Conservation (phyloP, 768 basidiomycete genomes). For the Kwoniella newhampshirensis region DNA sequence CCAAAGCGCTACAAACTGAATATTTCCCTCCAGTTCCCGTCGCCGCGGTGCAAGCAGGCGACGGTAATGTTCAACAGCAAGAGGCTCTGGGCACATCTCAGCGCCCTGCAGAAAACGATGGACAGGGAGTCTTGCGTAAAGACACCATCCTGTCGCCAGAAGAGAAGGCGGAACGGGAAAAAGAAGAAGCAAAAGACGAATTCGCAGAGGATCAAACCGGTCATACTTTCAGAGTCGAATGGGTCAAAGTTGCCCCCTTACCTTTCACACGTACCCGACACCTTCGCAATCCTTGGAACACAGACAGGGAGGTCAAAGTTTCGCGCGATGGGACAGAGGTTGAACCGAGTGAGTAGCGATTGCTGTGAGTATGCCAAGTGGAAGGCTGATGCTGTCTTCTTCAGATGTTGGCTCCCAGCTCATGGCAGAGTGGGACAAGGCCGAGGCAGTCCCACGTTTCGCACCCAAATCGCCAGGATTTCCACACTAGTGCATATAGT, state of each 20-base stretch:
- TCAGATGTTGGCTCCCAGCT: conserved; percentile 34
- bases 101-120: conserved; percentile 21
- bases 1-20: conserved; percentile 20
- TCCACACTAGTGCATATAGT: conserved; percentile 7
- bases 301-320: conserved; percentile 60
- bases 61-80: conserved; percentile 19
- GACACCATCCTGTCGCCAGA: conserved; percentile 43
- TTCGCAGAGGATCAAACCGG: conserved; percentile 62
- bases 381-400: conserved; percentile 2
- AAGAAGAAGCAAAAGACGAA: conserved; percentile 37
- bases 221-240: conserved; percentile 75
- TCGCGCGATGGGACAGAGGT: conserved; percentile 90
- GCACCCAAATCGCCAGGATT: conserved; percentile 1
- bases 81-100: conserved; percentile 25
- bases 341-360: conserved; percentile 61
- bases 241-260: conserved; percentile 70
- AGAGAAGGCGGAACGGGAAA: conserved; percentile 27
- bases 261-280: conserved; percentile 76
- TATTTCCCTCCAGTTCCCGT: conserved; percentile 32
- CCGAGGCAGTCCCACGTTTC: conserved; percentile 1
- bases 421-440: conserved; percentile 47
- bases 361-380: not conserved
- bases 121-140: conserved; percentile 47
- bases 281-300: conserved; percentile 89
- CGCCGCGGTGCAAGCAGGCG: conserved; percentile 1